phyloP scores from a whole-genome alignment of 78 protist species.

The Guillardia theta region DNA sequence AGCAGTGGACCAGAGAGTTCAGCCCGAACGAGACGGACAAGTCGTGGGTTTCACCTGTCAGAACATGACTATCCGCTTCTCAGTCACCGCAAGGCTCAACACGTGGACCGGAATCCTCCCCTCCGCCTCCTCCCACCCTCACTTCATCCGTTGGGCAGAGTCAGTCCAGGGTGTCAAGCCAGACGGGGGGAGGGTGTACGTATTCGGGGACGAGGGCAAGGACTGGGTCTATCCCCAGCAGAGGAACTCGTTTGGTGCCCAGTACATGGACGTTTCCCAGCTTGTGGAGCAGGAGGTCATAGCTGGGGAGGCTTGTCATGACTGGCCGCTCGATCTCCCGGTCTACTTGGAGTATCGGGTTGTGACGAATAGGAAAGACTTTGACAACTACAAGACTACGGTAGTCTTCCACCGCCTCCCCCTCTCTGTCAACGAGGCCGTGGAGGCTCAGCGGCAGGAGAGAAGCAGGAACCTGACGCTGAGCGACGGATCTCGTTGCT shows the following conservation, averaged over 20 bases:
- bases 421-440: background rate
- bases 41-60: too few species aligned
- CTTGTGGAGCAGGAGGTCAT: too few species aligned
- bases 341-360: background rate
- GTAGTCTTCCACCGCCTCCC: background rate
- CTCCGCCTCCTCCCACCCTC: background rate
- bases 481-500: background rate
- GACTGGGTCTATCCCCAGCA: too few species aligned
- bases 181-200: background rate
- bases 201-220: background rate
- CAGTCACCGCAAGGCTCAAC: too few species aligned
- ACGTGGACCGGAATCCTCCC: too few species aligned
- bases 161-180: too few species aligned
- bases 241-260: too few species aligned
- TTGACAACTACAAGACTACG: background rate
- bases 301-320: background rate
- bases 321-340: background rate
- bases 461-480: too few species aligned
- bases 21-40: too few species aligned
- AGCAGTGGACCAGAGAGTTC: too few species aligned
- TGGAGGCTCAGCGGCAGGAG: background rate
- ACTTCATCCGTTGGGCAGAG: background rate
- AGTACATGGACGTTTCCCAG: too few species aligned
- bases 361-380: background rate
- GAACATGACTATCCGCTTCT: too few species aligned